Conservation (phyloP, 2,329 filamentous ascomycete genomes). For the Calycina marina region DNA sequence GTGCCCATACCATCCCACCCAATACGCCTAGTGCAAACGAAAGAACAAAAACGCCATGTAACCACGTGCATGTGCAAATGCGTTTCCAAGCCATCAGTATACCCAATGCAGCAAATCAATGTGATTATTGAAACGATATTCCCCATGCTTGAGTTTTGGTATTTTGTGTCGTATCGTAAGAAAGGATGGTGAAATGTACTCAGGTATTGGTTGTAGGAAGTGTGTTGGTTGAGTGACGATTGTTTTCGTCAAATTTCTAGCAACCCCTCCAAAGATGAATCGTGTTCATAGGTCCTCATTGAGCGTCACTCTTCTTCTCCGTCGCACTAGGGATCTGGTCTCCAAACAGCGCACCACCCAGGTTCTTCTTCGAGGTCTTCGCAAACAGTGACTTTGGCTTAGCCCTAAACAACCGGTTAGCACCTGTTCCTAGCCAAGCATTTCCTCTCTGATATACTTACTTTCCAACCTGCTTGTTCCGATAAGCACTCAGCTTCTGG, state of each 20-base stretch:
- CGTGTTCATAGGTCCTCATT: constrained; percentile 7
- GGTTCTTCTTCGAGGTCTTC: constrained; percentile 48
- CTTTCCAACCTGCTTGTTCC: constrained; percentile 69
- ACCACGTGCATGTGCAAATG: too few relatives aligned
- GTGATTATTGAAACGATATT: constrained; percentile 3
- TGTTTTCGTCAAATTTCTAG: too few relatives aligned
- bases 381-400: constrained; percentile 57
- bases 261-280: neutral
- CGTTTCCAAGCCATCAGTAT: constrained; percentile 5
- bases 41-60: too few relatives aligned
- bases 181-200: too few relatives aligned
- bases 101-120: constrained; percentile 4
- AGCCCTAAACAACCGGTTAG: constrained; percentile 29
- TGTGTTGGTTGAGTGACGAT: too few relatives aligned
- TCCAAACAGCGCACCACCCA: constrained; percentile 23
- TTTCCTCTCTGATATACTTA: constrained; percentile 34
- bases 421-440: constrained; percentile 12
- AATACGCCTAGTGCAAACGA: too few relatives aligned
- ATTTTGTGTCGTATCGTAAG: neutral
- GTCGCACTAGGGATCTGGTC: constrained; percentile 6
- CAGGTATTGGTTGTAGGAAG: too few relatives aligned
- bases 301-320: constrained; percentile 7
- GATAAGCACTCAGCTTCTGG: constrained; percentile 67
- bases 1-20: too few relatives aligned
- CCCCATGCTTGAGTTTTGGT: neutral